These are phyloP conservation scores for Corylus heterophylla DNA, from an alignment of 306 rosid genomes.

Conservation along the genomic window DNA sequence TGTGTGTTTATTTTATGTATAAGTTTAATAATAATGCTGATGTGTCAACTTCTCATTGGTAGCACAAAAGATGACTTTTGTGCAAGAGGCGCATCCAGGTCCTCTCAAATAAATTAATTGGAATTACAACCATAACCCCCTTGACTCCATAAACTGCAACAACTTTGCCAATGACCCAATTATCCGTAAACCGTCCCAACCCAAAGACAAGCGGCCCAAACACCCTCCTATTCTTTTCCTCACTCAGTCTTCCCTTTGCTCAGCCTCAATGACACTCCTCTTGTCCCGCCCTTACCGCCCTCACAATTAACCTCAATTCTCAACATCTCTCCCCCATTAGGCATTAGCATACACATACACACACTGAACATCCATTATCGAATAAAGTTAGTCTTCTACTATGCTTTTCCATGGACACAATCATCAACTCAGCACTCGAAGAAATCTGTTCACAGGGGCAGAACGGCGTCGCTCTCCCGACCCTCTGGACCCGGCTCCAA, in stretches of 20 bases:
- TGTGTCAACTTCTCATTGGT: no score
- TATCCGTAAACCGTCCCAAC: not conserved
- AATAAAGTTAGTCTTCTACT: not conserved
- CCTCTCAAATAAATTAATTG: no score
- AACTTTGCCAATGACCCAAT: not conserved
- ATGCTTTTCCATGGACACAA: slow-evolving; percentile 40
- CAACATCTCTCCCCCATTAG: not conserved
- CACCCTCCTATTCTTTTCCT: not conserved
- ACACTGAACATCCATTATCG: not conserved
- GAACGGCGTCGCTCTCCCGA: slow-evolving; percentile 31
- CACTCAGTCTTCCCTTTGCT: not conserved
- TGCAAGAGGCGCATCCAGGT: no score
- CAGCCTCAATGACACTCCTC: not conserved
- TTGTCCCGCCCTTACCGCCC: not conserved
- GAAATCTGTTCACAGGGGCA: slow-evolving; percentile 52
- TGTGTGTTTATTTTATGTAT: no score
- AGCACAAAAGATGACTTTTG: no score
- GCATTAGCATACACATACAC: not conserved
- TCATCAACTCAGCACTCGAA: slow-evolving; percentile 42
- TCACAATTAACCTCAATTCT: not conserved
- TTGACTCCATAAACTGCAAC: not conserved
- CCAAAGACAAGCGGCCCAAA: not conserved
- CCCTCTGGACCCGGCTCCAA: slow-evolving; percentile 46
- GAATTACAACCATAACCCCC: not conserved
- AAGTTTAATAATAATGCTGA: no score